These are phyloP conservation scores for Eucalyptus pumila DNA, from an alignment of 345 rosid species.

Conservation along the genomic window DNA sequence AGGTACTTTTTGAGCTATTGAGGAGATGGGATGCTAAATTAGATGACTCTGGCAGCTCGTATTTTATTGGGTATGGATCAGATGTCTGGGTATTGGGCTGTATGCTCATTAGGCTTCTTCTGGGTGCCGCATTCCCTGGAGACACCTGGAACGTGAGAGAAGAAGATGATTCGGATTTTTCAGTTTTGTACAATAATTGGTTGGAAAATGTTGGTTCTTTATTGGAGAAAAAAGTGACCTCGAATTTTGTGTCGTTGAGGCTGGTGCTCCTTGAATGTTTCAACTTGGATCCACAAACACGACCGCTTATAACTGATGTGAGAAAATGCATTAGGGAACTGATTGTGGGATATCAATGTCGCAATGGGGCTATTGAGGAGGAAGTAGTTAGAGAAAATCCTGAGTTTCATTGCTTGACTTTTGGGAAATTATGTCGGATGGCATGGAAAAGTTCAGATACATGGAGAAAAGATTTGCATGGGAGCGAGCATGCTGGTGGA, in stretches of 20 bases:
- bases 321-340: slow-evolving; percentile 60
- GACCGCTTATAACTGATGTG: slow-evolving; percentile 45
- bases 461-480: slow-evolving; percentile 2
- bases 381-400: slow-evolving; percentile 4
- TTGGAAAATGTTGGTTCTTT: slow-evolving; percentile 21
- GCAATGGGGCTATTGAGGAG: slow-evolving; percentile 8
- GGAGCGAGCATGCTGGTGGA: slow-evolving; percentile 1
- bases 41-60: slow-evolving; percentile 3
- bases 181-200: slow-evolving; percentile 14
- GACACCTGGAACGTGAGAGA: slow-evolving; percentile 11
- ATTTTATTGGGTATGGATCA: slow-evolving; percentile 21
- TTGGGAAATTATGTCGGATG: slow-evolving; percentile 38
- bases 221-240: slow-evolving; percentile 18
- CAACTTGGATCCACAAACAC: slow-evolving; percentile 39
- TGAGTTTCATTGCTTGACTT: slow-evolving; percentile 25
- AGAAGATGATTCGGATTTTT: slow-evolving; percentile 10
- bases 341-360: slow-evolving; percentile 17
- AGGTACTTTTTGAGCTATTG: slow-evolving; percentile 40
- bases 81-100: slow-evolving; percentile 78
- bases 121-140: slow-evolving; percentile 30
- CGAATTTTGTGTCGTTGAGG: slow-evolving; percentile 18
- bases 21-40: slow-evolving; percentile 9
- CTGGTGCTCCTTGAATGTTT: slow-evolving; percentile 39
- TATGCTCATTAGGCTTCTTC: slow-evolving; percentile 39
- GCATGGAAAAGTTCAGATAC: slow-evolving; percentile 4